Conservation (phyloP, 345 rosid genomes). For the Laguncularia racemosa region DNA sequence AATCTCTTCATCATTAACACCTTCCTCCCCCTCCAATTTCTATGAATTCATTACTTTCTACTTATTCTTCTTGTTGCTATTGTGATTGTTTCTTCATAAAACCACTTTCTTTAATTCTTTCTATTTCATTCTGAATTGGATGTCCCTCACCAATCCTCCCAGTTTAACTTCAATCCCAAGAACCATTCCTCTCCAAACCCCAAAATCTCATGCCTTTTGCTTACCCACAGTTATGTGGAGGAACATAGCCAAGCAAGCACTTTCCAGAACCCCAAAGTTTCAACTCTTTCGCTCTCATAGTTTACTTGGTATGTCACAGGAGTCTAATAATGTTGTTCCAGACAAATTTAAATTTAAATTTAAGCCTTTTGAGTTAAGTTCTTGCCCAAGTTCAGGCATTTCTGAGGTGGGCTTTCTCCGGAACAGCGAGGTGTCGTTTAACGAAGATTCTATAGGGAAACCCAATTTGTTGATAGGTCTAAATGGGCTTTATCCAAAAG, state of each 20-base stretch:
- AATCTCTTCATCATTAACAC: neutral
- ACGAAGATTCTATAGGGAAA: constrained; percentile 26
- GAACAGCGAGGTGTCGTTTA: constrained; percentile 22
- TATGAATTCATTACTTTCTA: neutral
- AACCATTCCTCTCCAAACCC: constrained; percentile 22
- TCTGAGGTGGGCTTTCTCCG: constrained; percentile 21
- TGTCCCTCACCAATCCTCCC: constrained; percentile 46
- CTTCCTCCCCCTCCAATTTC: constrained; percentile 1
- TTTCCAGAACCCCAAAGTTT: constrained; percentile 25
- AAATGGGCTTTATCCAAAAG: constrained; percentile 44
- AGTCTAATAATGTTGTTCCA: constrained; percentile 10
- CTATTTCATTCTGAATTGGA: constrained; percentile 26
- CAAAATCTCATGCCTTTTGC: constrained; percentile 15
- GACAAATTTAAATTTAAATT: constrained; percentile 14
- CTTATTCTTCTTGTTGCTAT: too few species aligned
- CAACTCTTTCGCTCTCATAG: constrained; percentile 15
- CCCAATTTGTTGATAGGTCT: constrained; percentile 24
- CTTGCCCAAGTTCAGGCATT: constrained; percentile 17
- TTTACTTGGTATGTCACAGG: constrained; percentile 29
- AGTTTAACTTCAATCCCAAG: constrained; percentile 22
- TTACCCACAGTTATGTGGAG: constrained; percentile 67
- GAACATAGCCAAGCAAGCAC: constrained; percentile 48
- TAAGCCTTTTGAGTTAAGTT: constrained; percentile 19
- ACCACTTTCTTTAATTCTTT: neutral
- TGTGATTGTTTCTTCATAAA: too few species aligned